Base-by-base conservation (phyloP, 2,329 filamentous ascomycete genomes). In the Pseudocercospora crystallina region DNA sequence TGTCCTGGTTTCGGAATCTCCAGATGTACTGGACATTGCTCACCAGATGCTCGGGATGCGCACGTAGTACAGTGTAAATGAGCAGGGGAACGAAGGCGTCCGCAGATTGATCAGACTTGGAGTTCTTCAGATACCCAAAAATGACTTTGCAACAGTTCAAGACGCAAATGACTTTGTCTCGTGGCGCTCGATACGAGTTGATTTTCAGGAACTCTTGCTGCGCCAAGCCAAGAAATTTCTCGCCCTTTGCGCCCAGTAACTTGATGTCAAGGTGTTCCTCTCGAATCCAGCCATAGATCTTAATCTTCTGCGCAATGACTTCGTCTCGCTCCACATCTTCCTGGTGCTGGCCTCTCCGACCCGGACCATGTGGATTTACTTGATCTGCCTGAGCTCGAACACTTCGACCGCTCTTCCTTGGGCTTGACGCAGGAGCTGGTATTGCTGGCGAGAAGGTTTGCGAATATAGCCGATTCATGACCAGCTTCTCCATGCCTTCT, bases 141-240 rank as follows among this genome's bases (percentile, higher is more conserved):
- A 99, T 97, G 57, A 99, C 95, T 73, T 99, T 99, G 81, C 94
- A 99, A 74, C 91, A 96, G 72, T 99, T 99, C 49, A 99, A 75
- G 39, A 97, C 90, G 70, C 94, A 99, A 43, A 99, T 97, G 48
- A 99, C 94, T 72, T 99, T 99, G 76, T 99, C 94, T 62, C 94
- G 79, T 3, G 94, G 94, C n/a, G 94, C 94, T 60, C 95, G 84
- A 67, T 99, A 99, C 8, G 89, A 94, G 65, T 92, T 95, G 65
- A 99, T 96, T 70, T 99, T 99, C 33, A 95, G 74, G 11, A 99
- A 77, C 71, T 99, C 94, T 80, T 96, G 89, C 66, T 96, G 90
- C 14, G 94, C 94, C 35, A 99, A 77, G 57, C 84, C 82, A 46
- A 99, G 76, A 66, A 99, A 99, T 35, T 90, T 88, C 63, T 84